Base-by-base conservation (phyloP, 345 rosid species). In the Toxicodendron radicans region DNA sequence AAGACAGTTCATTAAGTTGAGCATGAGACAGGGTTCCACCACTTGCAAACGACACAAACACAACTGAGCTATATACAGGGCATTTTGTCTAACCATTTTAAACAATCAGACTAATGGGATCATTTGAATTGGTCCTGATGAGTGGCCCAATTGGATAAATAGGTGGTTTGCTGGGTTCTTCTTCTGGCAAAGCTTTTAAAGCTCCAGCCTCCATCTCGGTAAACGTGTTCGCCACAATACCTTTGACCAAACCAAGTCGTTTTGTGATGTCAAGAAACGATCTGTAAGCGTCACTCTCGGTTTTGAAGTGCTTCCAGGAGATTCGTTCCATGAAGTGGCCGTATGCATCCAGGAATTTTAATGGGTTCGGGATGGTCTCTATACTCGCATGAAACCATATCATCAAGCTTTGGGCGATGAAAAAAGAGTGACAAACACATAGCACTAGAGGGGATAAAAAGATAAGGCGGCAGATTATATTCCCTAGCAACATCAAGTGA, bases 101-200 rank as follows among this genome's bases (percentile, higher is more conserved):
- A 41, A 74, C 87, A 83, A 48, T 68, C 72, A 18, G 61, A 59
- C 66, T 6, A 38, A 5, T 13, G 23, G 48, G 7, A 32, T 53
- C 72, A 38, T 9, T 57, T 69, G 62, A 4, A 56, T 8, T n/a
- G n/a, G 38, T 33, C 51, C 66, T 35, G 11, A 67, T 78, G 54
- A 85, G 54, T 20, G 89, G 89, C 1, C 89, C 86, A 51, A 87
- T 73, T 3, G 86, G 84, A 65, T 82, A 83, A 27, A 87, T 71
- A 33, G 83, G 76, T 18, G 84, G 82, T 30, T 72, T 76, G 16
- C 65, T 72, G 10, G 64, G 61, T 63, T 38, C 65, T 45, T 74
- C 53, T 51, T 27, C 30, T 27, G 7, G 66, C 66, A 81, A 58
- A 63, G 76, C 83, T 59, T 79, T 79, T 4, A 88, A 64, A 14